phyloP scores from a whole-genome alignment of 2,329 filamentous ascomycete genomes.

The Ilyonectria destructans region DNA sequence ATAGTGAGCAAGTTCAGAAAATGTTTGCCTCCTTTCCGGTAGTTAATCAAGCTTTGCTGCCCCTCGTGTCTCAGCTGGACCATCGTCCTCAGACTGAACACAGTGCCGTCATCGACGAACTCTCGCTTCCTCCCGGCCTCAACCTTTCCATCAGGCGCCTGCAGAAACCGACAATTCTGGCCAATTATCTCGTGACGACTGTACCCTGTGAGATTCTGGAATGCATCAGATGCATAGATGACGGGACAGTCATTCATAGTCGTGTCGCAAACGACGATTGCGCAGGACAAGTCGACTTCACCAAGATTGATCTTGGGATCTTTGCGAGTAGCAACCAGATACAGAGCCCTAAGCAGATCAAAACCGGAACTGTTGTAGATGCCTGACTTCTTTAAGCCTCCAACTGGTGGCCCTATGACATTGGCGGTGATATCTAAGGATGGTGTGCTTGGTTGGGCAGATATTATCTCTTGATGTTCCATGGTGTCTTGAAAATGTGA shows the following conservation, averaged over 20 bases:
- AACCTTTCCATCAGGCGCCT: conserved; percentile 89
- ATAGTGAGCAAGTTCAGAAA: conserved; percentile 96
- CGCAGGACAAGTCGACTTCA: conserved; percentile 93
- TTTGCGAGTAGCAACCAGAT: conserved; percentile 85
- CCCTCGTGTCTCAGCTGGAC: conserved; percentile 83
- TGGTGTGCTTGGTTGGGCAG: not conserved
- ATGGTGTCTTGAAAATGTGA: not conserved
- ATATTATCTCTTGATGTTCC: not conserved
- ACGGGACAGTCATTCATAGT: conserved; percentile 90
- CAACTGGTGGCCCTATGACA: not conserved
- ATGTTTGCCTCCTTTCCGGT: conserved; percentile 85
- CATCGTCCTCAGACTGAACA: conserved; percentile 87
- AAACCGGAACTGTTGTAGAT: not conserved
- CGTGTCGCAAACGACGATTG: conserved; percentile 95
- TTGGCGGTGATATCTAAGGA: not conserved
- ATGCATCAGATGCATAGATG: conserved; percentile 95
- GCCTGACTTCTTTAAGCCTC: not conserved
- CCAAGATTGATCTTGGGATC: conserved; percentile 92
- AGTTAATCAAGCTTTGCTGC: conserved; percentile 95
- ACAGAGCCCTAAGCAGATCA: conserved; percentile 68
- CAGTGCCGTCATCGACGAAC: conserved; percentile 82
- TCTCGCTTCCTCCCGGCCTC: conserved; percentile 82
- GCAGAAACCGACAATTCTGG: conserved; percentile 93
- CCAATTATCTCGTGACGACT: conserved; percentile 91
- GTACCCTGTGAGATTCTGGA: conserved; percentile 94